Conservation (phyloP, 2,329 filamentous ascomycete genomes). For the Pseudocercospora fuligena region DNA sequence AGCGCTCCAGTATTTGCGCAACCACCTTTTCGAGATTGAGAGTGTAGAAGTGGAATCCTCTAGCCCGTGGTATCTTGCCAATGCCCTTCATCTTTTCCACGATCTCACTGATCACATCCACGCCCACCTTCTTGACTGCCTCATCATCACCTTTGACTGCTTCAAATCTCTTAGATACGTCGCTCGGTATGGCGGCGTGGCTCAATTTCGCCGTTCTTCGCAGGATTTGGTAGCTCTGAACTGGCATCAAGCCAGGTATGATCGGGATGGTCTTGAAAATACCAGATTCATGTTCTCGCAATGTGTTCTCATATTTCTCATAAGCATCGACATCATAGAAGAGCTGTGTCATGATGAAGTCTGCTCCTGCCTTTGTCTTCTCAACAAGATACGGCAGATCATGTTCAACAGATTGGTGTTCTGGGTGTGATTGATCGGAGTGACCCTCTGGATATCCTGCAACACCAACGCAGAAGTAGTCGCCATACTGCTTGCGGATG, state of each 20-base stretch:
- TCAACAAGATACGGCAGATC: slow-evolving; percentile 89
- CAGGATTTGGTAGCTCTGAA: slow-evolving; percentile 96
- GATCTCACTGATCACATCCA: slow-evolving; percentile 83
- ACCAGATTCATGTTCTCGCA: slow-evolving; percentile 82
- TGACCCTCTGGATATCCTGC: slow-evolving; percentile 96
- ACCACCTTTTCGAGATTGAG: slow-evolving; percentile 96
- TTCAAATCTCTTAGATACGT: slow-evolving; percentile 72
- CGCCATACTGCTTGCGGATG: slow-evolving; percentile 81
- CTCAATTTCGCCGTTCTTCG: slow-evolving; percentile 92
- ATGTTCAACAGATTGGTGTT: slow-evolving; percentile 66
- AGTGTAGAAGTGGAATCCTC: slow-evolving; percentile 97
- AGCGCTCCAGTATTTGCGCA: slow-evolving; percentile 86
- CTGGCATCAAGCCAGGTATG: slow-evolving; percentile 94
- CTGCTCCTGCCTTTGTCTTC: slow-evolving; percentile 87
- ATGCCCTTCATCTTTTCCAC: slow-evolving; percentile 77
- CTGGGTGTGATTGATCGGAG: slow-evolving; percentile 86
- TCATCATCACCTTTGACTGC: slow-evolving; percentile 79
- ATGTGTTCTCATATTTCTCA: slow-evolving; percentile 73
- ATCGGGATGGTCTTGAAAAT: slow-evolving; percentile 86
- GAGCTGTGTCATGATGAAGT: slow-evolving; percentile 98
- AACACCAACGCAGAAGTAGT: slow-evolving; percentile 96
- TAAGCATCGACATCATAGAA: slow-evolving; percentile 92
- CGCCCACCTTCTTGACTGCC: slow-evolving; percentile 76
- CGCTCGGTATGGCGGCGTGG: slow-evolving; percentile 78
- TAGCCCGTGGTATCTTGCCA: slow-evolving; percentile 56